phyloP scores from a whole-genome alignment of 1,284 basidiomycete genomes.

The Apiotrichum domesticum region DNA sequence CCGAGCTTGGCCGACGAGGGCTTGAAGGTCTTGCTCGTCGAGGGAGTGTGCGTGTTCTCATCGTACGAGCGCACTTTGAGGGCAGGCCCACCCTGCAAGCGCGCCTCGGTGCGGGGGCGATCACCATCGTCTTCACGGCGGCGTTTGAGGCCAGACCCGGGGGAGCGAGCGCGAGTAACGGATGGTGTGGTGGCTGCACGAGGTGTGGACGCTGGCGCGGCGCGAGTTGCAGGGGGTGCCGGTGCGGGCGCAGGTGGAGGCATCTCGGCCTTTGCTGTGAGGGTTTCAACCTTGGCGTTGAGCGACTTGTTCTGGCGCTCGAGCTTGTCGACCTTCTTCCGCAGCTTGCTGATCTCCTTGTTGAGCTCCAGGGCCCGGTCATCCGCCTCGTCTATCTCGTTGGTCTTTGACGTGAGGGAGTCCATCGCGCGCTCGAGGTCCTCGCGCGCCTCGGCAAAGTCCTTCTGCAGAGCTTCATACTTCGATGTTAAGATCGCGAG shows the following conservation, averaged over 20 bases:
- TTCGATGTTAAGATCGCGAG: slow-evolving; percentile 23
- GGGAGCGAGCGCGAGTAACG: neutral
- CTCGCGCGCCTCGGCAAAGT: slow-evolving; percentile 14
- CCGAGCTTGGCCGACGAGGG: neutral
- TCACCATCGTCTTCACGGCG: slow-evolving; percentile 14
- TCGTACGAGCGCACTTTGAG: neutral
- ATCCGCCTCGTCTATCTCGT: slow-evolving; percentile 20
- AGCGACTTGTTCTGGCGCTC: slow-evolving; percentile 10
- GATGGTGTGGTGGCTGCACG: neutral
- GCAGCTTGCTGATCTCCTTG: slow-evolving; percentile 9
- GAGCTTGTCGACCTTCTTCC: slow-evolving; percentile 10
- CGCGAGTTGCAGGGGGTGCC: neutral
- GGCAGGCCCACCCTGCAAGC: slow-evolving; percentile 2
- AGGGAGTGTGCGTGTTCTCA: neutral
- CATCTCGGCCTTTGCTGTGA: neutral
- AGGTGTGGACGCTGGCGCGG: neutral
- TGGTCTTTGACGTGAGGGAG: slow-evolving; percentile 11
- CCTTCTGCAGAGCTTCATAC: slow-evolving; percentile 22
- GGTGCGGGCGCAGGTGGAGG: neutral
- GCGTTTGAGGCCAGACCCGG: slow-evolving; percentile 7
- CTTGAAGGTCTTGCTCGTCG: neutral
- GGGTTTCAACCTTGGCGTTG: slow-evolving; percentile 8
- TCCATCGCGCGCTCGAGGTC: slow-evolving; percentile 10
- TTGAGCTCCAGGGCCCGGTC: slow-evolving; percentile 16
- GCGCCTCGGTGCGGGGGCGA: neutral